Conservation (phyloP, 2,329 filamentous ascomycete genomes). For the Dothidotthia symphoricarpi region DNA sequence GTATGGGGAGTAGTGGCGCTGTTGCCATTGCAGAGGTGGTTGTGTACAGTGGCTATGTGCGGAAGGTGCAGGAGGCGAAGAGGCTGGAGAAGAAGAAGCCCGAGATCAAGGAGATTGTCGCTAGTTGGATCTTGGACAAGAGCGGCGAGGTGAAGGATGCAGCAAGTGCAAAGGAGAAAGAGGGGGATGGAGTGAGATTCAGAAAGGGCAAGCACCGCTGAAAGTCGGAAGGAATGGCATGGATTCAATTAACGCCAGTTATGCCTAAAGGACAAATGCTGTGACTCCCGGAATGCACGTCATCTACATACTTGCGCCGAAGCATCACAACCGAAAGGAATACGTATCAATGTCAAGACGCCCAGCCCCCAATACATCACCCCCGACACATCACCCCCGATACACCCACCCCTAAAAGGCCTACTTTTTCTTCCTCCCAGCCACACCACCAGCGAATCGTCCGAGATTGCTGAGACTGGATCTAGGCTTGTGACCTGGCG, state of each 20-base stretch:
- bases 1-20: slow-evolving; percentile 66
- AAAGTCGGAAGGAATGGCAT: slow-evolving; percentile 9
- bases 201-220: slow-evolving; percentile 48
- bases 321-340: slow-evolving; percentile 1
- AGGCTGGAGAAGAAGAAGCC: slow-evolving; percentile 58
- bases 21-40: slow-evolving; percentile 75
- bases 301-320: slow-evolving; percentile 1
- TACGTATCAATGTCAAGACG: background rate
- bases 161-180: slow-evolving; percentile 18
- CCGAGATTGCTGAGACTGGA: slow-evolving; percentile 48
- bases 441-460: slow-evolving; percentile 45
- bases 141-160: slow-evolving; percentile 10
- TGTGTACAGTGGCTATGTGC: slow-evolving; percentile 73
- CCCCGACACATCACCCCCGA: background rate
- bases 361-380: background rate
- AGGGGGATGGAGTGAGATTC: slow-evolving; percentile 38
- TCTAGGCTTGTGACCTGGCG: slow-evolving; percentile 37
- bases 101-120: slow-evolving; percentile 67
- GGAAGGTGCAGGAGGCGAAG: slow-evolving; percentile 68
- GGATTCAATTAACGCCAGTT: slow-evolving; percentile 6
- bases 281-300: slow-evolving; percentile 27
- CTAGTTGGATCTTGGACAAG: slow-evolving; percentile 65
- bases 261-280: slow-evolving; percentile 8
- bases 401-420: slow-evolving; percentile 6
- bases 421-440: slow-evolving; percentile 40